Base-by-base conservation (phyloP, 2,329 filamentous ascomycete genomes). In the Trichophyton equinum region DNA sequence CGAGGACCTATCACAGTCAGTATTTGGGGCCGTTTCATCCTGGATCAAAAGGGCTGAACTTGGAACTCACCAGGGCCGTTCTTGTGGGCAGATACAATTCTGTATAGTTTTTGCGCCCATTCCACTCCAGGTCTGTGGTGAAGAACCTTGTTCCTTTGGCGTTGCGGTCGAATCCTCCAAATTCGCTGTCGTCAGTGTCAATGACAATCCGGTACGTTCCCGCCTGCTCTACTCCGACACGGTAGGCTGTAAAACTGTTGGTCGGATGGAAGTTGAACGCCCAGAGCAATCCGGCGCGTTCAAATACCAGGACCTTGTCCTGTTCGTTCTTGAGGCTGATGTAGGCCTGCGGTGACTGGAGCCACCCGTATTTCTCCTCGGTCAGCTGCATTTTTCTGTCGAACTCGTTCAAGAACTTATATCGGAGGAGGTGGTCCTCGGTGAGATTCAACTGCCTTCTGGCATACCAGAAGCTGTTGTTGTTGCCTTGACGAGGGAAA, bases 261-360 rank as follows among this genome's bases (percentile, higher is more conserved):
- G 82, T 83, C 0, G 89, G 85, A 72, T 97, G 86, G 80, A 97
- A 96, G 77, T 99, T 99, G 81, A 99, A 97, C 68, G 96, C 82
- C 79, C 91, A 99, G 9, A 99, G 79, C 62, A 96, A 77, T 0
- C 91, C 91, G 1, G 85, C 94, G 36, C 94, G 84, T 78, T 99
- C 94, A 72, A 96, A 99, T 2, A 96, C 91, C 65, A 99, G 84
- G 49, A 97, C 86, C 77, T 97, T 99, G 77, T 99, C 94, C 20
- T 75, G 79, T 71, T 97, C 91, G 72, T 99, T 85, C 82, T 97
- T 99, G 67, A 97, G 80, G 64, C 88, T 94, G 69, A 99, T 86
- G 72, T 94, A 95, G 0, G 91, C 94, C 75, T 97, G 92, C 0
- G 86, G 77, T 0, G 87, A 78, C 71, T 89, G 85, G 42, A 99